A percentile compares a stretch with the other conserved stretches of the same genome.
Evolutionary conservation across 176 grass and related monocot genomes (phyloP).

Genomic region (Oryza punctata): DNA sequence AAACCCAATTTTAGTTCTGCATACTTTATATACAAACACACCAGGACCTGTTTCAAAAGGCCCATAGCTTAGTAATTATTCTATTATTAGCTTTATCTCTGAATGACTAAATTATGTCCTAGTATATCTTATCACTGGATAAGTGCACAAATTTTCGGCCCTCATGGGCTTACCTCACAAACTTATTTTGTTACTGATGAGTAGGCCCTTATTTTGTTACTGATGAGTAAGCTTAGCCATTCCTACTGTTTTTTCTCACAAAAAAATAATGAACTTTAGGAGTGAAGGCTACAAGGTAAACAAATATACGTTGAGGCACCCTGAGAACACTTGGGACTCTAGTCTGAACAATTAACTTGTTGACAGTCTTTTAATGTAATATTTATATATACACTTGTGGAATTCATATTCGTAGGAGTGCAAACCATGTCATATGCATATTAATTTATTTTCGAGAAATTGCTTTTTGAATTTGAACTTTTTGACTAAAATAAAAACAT

Average conservation of each 20-base stretch:
- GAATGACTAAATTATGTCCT: neutral
- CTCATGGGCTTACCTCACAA: neutral
- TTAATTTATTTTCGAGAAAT: neutral
- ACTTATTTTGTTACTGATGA: neutral
- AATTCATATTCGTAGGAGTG: neutral
- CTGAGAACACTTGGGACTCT: neutral
- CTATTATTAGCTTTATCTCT: neutral
- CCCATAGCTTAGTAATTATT: neutral
- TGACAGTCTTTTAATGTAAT: neutral
- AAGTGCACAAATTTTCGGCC: neutral
- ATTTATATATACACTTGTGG: neutral
- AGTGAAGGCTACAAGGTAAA: neutral
- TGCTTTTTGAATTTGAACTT: neutral
- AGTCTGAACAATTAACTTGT: slow-evolving; percentile 7
- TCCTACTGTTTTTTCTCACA: neutral
- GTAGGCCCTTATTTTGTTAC: neutral
- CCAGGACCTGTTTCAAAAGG: neutral
- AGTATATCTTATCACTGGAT: neutral
- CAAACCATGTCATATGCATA: neutral
- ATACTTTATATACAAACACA: neutral
- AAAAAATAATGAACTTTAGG: slow-evolving; percentile 7
- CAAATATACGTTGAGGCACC: neutral
- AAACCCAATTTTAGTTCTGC: neutral
- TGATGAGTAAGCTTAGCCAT: neutral
- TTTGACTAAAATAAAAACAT: neutral